These are phyloP conservation scores for Triglochin maritima DNA, from an alignment of 106 monocot species.

Conservation along the genomic window DNA sequence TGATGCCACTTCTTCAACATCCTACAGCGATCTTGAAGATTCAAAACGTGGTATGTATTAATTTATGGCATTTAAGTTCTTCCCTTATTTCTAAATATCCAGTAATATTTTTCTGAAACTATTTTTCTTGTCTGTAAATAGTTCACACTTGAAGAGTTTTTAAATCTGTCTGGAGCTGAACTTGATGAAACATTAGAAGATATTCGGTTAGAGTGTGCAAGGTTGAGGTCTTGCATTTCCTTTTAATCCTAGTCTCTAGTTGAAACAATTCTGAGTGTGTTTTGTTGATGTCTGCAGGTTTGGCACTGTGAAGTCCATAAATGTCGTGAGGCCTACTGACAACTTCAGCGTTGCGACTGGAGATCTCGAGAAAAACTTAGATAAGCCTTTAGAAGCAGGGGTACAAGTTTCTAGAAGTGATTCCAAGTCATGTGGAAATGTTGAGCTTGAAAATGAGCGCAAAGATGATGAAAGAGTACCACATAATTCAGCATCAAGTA, in stretches of 20 bases:
- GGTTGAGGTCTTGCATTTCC: constrained; percentile 17
- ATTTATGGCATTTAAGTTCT: not conserved
- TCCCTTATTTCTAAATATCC: not conserved
- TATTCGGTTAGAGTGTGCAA: constrained; percentile 66
- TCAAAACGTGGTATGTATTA: constrained; percentile 64
- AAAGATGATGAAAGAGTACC: not conserved
- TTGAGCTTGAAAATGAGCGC: not conserved
- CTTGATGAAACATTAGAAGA: constrained; percentile 77
- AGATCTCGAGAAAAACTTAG: not conserved
- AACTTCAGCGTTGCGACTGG: not conserved
- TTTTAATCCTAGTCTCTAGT: not conserved
- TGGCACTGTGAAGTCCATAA: constrained; percentile 73
- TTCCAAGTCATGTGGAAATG: not conserved
- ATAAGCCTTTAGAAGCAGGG: not conserved
- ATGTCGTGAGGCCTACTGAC: constrained; percentile 29
- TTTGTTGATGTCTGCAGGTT: constrained; percentile 39
- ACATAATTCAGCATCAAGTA: not conserved
- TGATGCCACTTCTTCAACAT: constrained; percentile 49
- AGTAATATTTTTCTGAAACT: not conserved
- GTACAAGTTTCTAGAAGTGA: not conserved
- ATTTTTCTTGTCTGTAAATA: constrained; percentile 8
- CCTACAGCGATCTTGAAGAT: constrained; percentile 65
- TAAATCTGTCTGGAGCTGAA: constrained; percentile 36
- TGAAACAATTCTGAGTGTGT: not conserved
- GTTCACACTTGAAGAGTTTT: constrained; percentile 52